Conservation (phyloP, 1,284 basidiomycete genomes). For the Cryptococcus sp. region DNA sequence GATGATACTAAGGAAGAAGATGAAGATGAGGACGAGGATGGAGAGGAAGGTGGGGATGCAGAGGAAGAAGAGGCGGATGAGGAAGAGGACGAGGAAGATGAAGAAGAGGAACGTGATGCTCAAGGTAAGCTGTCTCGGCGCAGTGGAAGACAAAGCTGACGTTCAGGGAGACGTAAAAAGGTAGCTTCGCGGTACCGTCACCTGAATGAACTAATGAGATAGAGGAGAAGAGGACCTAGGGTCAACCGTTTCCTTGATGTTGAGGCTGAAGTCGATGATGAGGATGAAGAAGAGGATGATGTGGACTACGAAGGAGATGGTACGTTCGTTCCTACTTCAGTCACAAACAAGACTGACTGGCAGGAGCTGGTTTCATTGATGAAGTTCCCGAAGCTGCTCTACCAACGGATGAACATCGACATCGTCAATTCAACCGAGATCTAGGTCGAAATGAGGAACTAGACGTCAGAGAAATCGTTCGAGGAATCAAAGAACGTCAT, state of each 20-base stretch:
- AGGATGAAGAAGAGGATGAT: conserved; percentile 92
- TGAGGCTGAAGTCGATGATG: conserved; percentile 88
- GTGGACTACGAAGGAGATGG: conserved; percentile 69
- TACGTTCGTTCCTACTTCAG: conserved; percentile 41
- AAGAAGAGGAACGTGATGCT: neutral
- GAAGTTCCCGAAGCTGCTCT: conserved; percentile 64
- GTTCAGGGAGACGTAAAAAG: conserved; percentile 11
- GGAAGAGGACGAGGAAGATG: conserved; percentile 22
- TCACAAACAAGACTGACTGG: neutral
- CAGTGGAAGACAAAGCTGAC: conserved; percentile 2
- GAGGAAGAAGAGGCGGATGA: conserved; percentile 21
- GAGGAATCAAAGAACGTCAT: conserved; percentile 77
- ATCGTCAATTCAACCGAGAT: conserved; percentile 72
- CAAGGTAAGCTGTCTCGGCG: neutral
- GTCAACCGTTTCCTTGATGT: conserved; percentile 88
- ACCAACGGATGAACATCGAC: conserved; percentile 60
- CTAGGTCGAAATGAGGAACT: conserved; percentile 74
- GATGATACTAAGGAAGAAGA: conserved; percentile 78
- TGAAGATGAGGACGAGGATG: conserved; percentile 27
- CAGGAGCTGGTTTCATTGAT: conserved; percentile 66
- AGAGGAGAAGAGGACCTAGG: conserved; percentile 43
- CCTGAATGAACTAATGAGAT: conserved; percentile 1
- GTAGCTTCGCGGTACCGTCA: neutral
- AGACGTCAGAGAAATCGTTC: conserved; percentile 81
- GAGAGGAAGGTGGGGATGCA: conserved; percentile 20